phyloP scores from a whole-genome alignment of 441 rosid genomes.

The Adansonia grandidieri region DNA sequence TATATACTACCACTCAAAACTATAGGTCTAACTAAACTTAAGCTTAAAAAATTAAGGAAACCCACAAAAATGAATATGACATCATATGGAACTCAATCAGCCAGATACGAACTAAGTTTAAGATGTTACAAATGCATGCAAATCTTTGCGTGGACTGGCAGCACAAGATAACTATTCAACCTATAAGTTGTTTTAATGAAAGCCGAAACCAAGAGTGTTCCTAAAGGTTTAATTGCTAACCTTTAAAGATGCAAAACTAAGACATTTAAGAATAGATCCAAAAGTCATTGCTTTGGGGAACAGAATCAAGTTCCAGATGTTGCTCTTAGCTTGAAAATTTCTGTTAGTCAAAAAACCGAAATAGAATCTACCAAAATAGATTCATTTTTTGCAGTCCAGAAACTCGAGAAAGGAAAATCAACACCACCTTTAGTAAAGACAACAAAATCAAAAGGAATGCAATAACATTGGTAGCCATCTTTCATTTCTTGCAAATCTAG shows the following conservation, averaged over 20 bases:
- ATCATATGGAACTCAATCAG: too few relatives aligned
- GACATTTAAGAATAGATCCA: not conserved
- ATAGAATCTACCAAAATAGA: not conserved
- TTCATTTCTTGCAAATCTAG: not conserved
- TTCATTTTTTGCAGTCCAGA: not conserved
- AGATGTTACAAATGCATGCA: not conserved
- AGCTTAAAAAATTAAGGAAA: not conserved
- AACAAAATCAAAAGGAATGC: too few relatives aligned
- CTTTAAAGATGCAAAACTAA: not conserved
- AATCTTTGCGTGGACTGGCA: not conserved
- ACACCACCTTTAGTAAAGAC: too few relatives aligned
- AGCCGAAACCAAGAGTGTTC: not conserved
- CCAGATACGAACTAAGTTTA: not conserved
- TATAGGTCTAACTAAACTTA: not conserved
- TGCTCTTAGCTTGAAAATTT: not conserved
- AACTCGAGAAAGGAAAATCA: too few relatives aligned
- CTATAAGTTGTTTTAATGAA: not conserved
- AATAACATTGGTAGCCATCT: too few relatives aligned
- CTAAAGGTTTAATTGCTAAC: not conserved
- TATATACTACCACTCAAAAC: not conserved
- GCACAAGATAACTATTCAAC: not conserved
- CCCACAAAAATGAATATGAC: too few relatives aligned
- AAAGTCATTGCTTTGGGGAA: not conserved
- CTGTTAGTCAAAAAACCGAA: not conserved
- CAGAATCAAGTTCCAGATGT: constrained; percentile 14